A percentile compares a stretch with the other conserved stretches of the same genome.
phyloP scores from a whole-genome alignment of 805 yeast genomes.

The Ogataea methanolica region DNA sequence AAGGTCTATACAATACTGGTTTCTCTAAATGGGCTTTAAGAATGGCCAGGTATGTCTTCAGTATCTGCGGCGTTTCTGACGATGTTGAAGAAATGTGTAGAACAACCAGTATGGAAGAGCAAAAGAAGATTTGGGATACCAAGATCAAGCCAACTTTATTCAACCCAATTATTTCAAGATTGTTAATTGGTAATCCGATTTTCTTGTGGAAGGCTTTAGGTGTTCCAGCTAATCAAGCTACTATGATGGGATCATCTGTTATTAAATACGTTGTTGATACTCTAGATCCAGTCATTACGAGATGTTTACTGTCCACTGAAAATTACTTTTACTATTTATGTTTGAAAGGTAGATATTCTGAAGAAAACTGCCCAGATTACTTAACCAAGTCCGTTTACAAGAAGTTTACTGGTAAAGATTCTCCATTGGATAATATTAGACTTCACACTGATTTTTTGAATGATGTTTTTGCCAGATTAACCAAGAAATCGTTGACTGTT shows the following conservation, averaged over 20 bases:
- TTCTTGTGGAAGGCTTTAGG: constrained; percentile 87
- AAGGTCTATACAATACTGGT: constrained; percentile 76
- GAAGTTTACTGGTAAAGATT: constrained; percentile 38
- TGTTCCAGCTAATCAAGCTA: constrained; percentile 83
- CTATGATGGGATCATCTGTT: constrained; percentile 71
- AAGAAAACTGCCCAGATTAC: constrained; percentile 71
- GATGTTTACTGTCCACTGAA: constrained; percentile 61
- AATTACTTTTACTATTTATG: constrained; percentile 76
- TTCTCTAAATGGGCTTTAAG: constrained; percentile 84
- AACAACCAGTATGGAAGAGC: constrained; percentile 57
- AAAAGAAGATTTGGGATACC: constrained; percentile 57
- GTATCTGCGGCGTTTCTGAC: constrained; percentile 45
- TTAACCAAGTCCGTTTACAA: constrained; percentile 56
- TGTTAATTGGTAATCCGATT: constrained; percentile 76
- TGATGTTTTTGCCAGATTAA: constrained; percentile 67
- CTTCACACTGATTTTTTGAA: constrained; percentile 75
- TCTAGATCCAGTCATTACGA: constrained; percentile 64
- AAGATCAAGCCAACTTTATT: constrained; percentile 65
- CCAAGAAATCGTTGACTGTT: constrained; percentile 59
- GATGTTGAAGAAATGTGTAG: constrained; percentile 53
- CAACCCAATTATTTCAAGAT: constrained; percentile 61
- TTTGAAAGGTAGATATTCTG: constrained; percentile 55
- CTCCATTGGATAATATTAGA: constrained; percentile 66
- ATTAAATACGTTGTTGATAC: constrained; percentile 72
- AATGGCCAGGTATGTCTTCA: constrained; percentile 57